Percentiles rank a stretch among this genome's conserved stretches.
Evolutionary conservation across 1,284 basidiomycete genomes (phyloP).

Genomic region (Cutaneotrichosporon sp.): DNA sequence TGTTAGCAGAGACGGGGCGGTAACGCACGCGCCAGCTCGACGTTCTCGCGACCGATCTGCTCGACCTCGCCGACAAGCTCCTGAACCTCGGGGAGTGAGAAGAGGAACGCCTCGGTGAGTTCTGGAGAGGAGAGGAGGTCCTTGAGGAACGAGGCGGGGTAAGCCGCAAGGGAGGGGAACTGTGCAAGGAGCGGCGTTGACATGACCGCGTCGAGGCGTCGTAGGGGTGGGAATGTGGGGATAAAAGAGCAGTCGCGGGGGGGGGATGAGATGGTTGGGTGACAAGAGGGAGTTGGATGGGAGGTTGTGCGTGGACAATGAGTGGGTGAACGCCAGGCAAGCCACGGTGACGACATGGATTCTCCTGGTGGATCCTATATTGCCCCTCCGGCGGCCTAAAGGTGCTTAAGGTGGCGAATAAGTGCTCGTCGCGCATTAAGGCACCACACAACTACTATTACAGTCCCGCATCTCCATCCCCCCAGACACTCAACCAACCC

Average conservation of each 20-base stretch:
- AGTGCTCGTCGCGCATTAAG: no score
- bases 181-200: constrained; percentile 50
- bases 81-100: constrained; percentile 72
- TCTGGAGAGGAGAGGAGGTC: constrained; percentile 75
- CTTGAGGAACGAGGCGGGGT: constrained; percentile 62
- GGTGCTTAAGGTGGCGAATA: no score
- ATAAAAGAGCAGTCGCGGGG: neutral
- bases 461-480: neutral
- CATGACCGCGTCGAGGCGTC: constrained; percentile 28
- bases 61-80: constrained; percentile 71
- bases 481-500: no score
- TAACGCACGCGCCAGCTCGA: constrained; percentile 74
- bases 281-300: neutral
- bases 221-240: no score
- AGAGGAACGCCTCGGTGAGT: constrained; percentile 84
- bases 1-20: constrained; percentile 2
- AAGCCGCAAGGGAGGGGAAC: constrained; percentile 47
- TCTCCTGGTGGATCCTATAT: no score
- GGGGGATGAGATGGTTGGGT: neutral
- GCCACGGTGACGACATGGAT: neutral
- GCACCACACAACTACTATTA: neutral
- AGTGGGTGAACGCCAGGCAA: no score
- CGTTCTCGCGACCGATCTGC: constrained; percentile 76
- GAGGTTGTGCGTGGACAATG: neutral
- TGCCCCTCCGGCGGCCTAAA: no score